These are phyloP conservation scores for Lophiotrema nucula DNA, from an alignment of 495 filamentous ascomycete species.

Conservation along the genomic window DNA sequence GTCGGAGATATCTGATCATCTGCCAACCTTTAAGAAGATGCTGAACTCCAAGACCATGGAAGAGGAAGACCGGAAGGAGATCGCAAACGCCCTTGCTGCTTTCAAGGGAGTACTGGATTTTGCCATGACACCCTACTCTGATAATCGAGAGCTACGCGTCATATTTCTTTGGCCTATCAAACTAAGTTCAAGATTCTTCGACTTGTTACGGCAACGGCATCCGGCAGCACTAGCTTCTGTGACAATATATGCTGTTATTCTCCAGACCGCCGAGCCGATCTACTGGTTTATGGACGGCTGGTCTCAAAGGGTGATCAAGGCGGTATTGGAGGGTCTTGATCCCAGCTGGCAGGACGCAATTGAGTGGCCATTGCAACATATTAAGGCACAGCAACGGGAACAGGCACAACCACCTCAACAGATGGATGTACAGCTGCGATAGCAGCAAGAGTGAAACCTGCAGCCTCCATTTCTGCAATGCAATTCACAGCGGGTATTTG, in stretches of 20 bases:
- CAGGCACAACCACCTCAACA: background rate
- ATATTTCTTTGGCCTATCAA: constrained; percentile 22
- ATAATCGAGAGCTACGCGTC: constrained; percentile 17
- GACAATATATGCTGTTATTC: constrained; percentile 12
- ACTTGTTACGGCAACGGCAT: constrained; percentile 15
- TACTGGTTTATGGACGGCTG: constrained; percentile 30
- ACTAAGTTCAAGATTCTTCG: constrained; percentile 5
- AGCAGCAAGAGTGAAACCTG: background rate
- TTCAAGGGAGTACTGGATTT: background rate
- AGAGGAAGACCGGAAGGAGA: background rate
- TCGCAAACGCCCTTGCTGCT: background rate
- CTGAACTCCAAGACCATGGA: background rate
- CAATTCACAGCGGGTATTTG: too few species aligned
- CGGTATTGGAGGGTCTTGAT: constrained; percentile 12
- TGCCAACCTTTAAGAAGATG: background rate
- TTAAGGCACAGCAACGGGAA: constrained; percentile 2
- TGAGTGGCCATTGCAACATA: constrained; percentile 20
- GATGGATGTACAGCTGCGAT: background rate
- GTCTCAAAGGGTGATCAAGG: constrained; percentile 11
- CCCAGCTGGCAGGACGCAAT: constrained; percentile 13
- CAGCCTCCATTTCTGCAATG: too few species aligned
- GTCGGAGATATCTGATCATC: background rate
- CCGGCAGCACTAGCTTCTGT: constrained; percentile 19
- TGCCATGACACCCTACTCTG: background rate
- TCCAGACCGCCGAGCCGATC: constrained; percentile 9